These are phyloP conservation scores for Moelleriella libera DNA, from an alignment of 2,329 filamentous ascomycete genomes.

Conservation along the genomic window DNA sequence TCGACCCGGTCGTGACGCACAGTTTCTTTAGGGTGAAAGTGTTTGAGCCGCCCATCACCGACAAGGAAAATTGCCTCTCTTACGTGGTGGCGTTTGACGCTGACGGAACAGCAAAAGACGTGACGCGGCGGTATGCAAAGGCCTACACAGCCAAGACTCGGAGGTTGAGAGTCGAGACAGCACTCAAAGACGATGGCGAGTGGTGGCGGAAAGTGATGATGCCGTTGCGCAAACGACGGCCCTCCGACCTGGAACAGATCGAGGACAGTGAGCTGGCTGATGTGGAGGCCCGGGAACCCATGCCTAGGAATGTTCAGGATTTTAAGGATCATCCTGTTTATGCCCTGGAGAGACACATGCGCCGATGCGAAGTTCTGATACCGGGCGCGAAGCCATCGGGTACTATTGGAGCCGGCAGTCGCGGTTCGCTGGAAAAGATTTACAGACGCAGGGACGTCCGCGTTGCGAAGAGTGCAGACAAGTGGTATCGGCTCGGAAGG, in stretches of 20 bases:
- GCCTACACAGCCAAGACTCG: slow-evolving; percentile 84
- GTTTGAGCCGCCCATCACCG: slow-evolving; percentile 71
- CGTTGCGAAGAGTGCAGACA: slow-evolving; percentile 62
- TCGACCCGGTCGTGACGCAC: slow-evolving; percentile 72
- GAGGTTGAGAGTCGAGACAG: slow-evolving; percentile 59
- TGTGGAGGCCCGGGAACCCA: slow-evolving; percentile 60
- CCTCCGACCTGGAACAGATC: slow-evolving; percentile 62
- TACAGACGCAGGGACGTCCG: slow-evolving; percentile 75
- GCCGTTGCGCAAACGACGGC: slow-evolving; percentile 25
- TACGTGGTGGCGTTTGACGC: slow-evolving; percentile 82
- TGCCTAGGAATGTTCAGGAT: slow-evolving; percentile 75
- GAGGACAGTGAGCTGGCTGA: slow-evolving; percentile 66
- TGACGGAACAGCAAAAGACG: slow-evolving; percentile 65
- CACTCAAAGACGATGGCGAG: slow-evolving; percentile 28
- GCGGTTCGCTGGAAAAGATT: slow-evolving; percentile 55
- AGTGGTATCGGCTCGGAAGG: slow-evolving; percentile 81
- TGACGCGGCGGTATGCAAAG: slow-evolving; percentile 78
- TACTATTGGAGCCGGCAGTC: slow-evolving; percentile 56
- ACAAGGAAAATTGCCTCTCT: slow-evolving; percentile 59
- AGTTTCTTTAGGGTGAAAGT: slow-evolving; percentile 59
- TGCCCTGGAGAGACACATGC: slow-evolving; percentile 73
- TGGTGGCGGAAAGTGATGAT: slow-evolving; percentile 42
- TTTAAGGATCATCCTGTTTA: slow-evolving; percentile 78
- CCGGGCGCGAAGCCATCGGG: slow-evolving; percentile 58
- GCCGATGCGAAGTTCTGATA: slow-evolving; percentile 67